A percentile compares a stretch with the other conserved stretches of the same genome.
These are phyloP conservation scores for Rhodotorula sp. DNA, from an alignment of 1,284 basidiomycete species.

Conservation along the genomic window DNA sequence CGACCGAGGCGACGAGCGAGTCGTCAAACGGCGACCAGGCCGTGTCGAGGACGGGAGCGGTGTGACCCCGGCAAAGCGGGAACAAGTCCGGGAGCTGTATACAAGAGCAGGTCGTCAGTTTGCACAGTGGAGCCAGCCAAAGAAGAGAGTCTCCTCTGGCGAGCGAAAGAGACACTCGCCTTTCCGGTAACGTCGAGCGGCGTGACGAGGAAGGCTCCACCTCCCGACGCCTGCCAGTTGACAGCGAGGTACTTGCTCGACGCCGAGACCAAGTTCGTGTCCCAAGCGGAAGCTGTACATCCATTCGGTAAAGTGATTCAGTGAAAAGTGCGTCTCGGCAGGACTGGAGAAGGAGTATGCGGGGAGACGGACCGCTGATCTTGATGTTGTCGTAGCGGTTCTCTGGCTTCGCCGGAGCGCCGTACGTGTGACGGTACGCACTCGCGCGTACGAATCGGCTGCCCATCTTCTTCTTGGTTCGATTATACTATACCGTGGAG, in stretches of 20 bases:
- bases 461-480: neutral
- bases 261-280: conserved; percentile 88
- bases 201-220: conserved; percentile 90
- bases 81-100: conserved; percentile 86
- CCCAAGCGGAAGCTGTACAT: conserved; percentile 65
- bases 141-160: neutral
- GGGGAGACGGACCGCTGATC: conserved; percentile 8
- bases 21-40: conserved; percentile 97
- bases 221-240: conserved; percentile 80
- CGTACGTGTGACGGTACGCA: conserved; percentile 18
- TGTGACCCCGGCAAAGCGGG: conserved; percentile 79
- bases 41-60: conserved; percentile 71
- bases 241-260: conserved; percentile 76
- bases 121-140: conserved; percentile 58
- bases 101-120: conserved; percentile 52
- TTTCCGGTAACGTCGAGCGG: conserved; percentile 59
- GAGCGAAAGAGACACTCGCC: conserved; percentile 53
- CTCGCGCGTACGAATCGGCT: conserved; percentile 21
- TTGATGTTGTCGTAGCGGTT: conserved; percentile 80
- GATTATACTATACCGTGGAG: neutral
- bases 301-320: neutral
- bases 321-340: neutral
- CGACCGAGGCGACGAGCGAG: conserved; percentile 80
- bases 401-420: conserved; percentile 48
- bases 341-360: no score